phyloP scores from a whole-genome alignment of 2,329 filamentous ascomycete genomes.

The Colletotrichum filicis region DNA sequence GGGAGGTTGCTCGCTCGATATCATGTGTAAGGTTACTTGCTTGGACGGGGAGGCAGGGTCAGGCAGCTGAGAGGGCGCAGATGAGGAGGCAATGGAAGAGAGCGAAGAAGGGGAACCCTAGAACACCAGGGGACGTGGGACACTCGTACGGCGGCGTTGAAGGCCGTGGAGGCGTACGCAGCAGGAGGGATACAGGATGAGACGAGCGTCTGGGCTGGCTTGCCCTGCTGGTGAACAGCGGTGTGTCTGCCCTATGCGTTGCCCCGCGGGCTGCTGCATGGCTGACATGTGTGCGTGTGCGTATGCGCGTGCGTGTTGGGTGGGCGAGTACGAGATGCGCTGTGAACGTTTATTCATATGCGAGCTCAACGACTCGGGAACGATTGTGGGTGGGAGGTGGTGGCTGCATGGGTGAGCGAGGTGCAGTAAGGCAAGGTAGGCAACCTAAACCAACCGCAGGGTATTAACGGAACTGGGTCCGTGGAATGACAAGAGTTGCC shows the following conservation, averaged over 20 bases:
- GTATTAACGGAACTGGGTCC: not conserved
- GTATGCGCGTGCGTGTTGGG: not conserved
- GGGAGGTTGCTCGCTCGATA: not conserved
- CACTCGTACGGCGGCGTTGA: not conserved
- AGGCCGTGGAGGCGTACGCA: too few species aligned
- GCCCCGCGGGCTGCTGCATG: constrained; percentile 17
- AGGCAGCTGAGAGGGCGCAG: not conserved
- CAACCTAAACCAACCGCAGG: not conserved
- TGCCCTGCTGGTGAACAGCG: not conserved
- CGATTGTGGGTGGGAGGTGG: not conserved
- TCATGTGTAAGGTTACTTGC: not conserved
- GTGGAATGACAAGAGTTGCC: not conserved
- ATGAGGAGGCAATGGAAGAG: not conserved
- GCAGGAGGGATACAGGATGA: constrained; percentile 1
- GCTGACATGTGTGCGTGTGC: constrained; percentile 18
- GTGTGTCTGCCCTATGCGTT: constrained; percentile 14
- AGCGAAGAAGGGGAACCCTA: not conserved
- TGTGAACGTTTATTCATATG: not conserved
- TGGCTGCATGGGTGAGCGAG: not conserved
- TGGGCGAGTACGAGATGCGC: not conserved
- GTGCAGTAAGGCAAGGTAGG: not conserved
- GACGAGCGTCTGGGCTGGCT: constrained; percentile 23
- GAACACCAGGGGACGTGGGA: not conserved
- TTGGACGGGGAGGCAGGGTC: not conserved
- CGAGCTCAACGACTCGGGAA: not conserved